Evolutionary conservation across 1,284 basidiomycete species (phyloP), one percentile per base, ranked within the genome.

Genomic region (Neonothopanus nambi): DNA sequence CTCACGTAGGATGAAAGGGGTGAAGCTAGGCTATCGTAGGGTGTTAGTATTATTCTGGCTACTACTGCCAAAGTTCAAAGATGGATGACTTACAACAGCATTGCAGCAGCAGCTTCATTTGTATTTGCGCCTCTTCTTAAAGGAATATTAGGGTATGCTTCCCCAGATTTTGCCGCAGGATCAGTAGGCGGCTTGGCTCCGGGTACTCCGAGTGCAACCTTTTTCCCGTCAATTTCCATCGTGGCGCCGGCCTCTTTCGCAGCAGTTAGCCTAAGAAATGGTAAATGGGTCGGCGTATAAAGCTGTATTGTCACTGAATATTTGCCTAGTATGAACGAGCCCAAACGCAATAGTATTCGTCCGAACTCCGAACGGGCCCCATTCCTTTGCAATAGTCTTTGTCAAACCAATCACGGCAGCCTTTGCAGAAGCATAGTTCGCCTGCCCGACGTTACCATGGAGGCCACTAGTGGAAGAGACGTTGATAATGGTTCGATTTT

Each of bases 331-430:
- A 64, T 87, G 81, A 48, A 92, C 82, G 55, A 81, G 78, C 28
- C 89, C 90, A 60, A 85, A 93, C 8, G 91, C 91, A 43, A 93
- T 74, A 2, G 87, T 87, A 72, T 93, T 93, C 42, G 87, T 85
- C 46, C 89, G 84, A 9, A 93, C 90, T 61, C 86, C 86, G 67
- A 89, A 93, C 5, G 75, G 68, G 52, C 92, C 91, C 91, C 91
- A 94, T 67, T 94, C 91, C 69, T 93, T 94, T 47, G 86, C 85
- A 60, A 91, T 84, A 13, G 91, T 93, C 75, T 93, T 93, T 37
- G 89, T 90, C 52, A 93, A 71, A 28, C 91, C 91, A 50, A 86
- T 63, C 23, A 92, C 82, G 11, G 85, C 89, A 15, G 89, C 73
- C 65, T 92, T 93, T 51, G 88, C 89, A 1, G 87, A 80, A 12